A percentile compares a stretch with the other conserved stretches of the same genome.
Conservation (phyloP, 176 grass and related monocot genomes). For the Typha latifolia region DNA sequence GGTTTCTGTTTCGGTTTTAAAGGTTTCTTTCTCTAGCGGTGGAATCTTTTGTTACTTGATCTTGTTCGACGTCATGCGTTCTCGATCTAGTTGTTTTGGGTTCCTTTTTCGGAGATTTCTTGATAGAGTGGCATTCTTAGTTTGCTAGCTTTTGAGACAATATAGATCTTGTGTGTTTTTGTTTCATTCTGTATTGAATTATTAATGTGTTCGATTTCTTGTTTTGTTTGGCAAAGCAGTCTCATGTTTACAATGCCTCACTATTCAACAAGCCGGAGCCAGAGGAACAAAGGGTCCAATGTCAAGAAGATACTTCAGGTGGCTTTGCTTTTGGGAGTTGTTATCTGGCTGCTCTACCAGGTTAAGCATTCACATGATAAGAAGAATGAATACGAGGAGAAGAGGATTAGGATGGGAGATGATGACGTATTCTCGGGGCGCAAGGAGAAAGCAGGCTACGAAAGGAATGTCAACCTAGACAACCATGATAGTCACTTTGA, state of each 20-base stretch:
- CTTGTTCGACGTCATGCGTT: too few relatives aligned
- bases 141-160: background rate
- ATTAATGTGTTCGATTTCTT: too few relatives aligned
- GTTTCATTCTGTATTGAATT: too few relatives aligned
- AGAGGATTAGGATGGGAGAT: slow-evolving; percentile 31
- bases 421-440: slow-evolving; percentile 43
- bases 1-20: too few relatives aligned
- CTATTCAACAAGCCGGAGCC: slow-evolving; percentile 44
- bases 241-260: slow-evolving; percentile 30
- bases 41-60: too few relatives aligned
- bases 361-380: slow-evolving; percentile 48
- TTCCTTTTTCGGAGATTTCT: background rate
- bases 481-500: slow-evolving; percentile 10
- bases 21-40: too few relatives aligned
- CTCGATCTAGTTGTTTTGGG: background rate
- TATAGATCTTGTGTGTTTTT: background rate
- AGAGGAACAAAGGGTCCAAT: slow-evolving; percentile 53
- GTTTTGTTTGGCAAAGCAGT: too few relatives aligned
- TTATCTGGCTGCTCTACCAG: slow-evolving; percentile 54
- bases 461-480: slow-evolving; percentile 14
- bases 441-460: slow-evolving; percentile 36
- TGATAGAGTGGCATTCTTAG: background rate
- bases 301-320: slow-evolving; percentile 49
- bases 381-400: slow-evolving; percentile 42
- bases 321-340: slow-evolving; percentile 38